A percentile compares a stretch with the other conserved stretches of the same genome.
These are phyloP conservation scores for Atalantia buxifolia DNA, from an alignment of 345 rosid genomes.

Conservation along the genomic window DNA sequence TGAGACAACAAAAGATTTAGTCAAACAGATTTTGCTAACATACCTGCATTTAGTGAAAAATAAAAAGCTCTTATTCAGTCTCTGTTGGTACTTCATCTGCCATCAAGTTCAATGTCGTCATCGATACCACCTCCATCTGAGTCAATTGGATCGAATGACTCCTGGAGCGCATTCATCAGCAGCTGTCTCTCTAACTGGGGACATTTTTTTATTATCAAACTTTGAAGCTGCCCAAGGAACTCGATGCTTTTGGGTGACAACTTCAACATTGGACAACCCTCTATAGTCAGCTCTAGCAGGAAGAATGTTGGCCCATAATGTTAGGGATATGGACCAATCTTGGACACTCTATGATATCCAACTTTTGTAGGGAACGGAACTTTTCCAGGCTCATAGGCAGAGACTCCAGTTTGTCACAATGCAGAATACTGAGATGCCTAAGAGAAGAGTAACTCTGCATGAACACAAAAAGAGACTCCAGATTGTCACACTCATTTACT, in stretches of 20 bases:
- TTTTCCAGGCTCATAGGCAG: conserved; percentile 5
- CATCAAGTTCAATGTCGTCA: too few relatives aligned
- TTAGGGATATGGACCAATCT: neutral
- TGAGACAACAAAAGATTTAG: too few relatives aligned
- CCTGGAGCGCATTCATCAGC: neutral
- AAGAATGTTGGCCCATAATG: conserved; percentile 3
- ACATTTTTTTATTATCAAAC: conserved; percentile 3
- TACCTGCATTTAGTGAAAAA: too few relatives aligned
- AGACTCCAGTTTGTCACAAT: conserved; percentile 8
- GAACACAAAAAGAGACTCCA: conserved; percentile 2
- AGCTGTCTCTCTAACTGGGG: neutral
- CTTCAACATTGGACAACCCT: conserved; percentile 12
- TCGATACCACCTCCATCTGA: too few relatives aligned
- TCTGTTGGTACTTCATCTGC: too few relatives aligned
- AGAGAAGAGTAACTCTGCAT: conserved; percentile 7
- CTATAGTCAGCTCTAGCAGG: conserved; percentile 14
- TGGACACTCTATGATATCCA: conserved; percentile 19
- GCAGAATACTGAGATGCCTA: conserved; percentile 21
- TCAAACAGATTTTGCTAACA: too few relatives aligned
- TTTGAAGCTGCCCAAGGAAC: neutral
- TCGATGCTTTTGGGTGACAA: conserved; percentile 1
- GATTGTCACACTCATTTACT: conserved; percentile 8
- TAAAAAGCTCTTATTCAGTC: too few relatives aligned
- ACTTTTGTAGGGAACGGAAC: conserved; percentile 11
- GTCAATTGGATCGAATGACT: too few relatives aligned